Percentiles rank a stretch among this genome's conserved stretches.
Evolutionary conservation across 768 basidiomycete species (phyloP).

Genomic region (Agaricus subrufescens): DNA sequence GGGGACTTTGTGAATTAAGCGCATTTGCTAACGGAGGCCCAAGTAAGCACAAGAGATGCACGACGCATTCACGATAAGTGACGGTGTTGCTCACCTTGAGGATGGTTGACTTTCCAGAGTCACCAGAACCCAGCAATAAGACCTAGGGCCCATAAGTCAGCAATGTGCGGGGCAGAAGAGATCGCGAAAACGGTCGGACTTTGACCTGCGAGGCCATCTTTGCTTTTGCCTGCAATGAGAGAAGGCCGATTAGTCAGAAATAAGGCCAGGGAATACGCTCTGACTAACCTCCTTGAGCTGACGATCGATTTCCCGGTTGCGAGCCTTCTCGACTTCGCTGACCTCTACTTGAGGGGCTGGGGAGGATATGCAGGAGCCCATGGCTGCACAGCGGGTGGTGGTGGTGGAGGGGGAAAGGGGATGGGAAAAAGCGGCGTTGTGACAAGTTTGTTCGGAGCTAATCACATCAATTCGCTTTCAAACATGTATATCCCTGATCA

Average conservation of each 20-base stretch:
- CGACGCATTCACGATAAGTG: background rate
- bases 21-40: slow-evolving; percentile 73
- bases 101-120: slow-evolving; percentile 90
- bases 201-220: slow-evolving; percentile 73
- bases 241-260: slow-evolving; percentile 6
- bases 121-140: slow-evolving; percentile 86
- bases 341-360: slow-evolving; percentile 44
- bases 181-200: slow-evolving; percentile 31
- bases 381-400: slow-evolving; percentile 19
- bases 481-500: background rate
- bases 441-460: slow-evolving; percentile 1
- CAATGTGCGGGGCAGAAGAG: slow-evolving; percentile 1
- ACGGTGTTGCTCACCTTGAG: slow-evolving; percentile 41
- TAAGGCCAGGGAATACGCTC: background rate
- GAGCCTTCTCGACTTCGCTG: slow-evolving; percentile 61
- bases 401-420: slow-evolving; percentile 3
- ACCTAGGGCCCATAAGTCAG: slow-evolving; percentile 41
- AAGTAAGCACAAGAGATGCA: background rate
- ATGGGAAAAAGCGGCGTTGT: slow-evolving; percentile 8
- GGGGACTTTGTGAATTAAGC: slow-evolving; percentile 84
- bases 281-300: slow-evolving; percentile 64
- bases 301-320: slow-evolving; percentile 71
- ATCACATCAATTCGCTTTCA: background rate
- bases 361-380: slow-evolving; percentile 82
- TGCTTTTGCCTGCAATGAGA: slow-evolving; percentile 56